Percentiles rank a stretch among this genome's conserved stretches.
These are phyloP conservation scores for Amanita subjunquillea DNA, from an alignment of 768 basidiomycete genomes.

Conservation along the genomic window DNA sequence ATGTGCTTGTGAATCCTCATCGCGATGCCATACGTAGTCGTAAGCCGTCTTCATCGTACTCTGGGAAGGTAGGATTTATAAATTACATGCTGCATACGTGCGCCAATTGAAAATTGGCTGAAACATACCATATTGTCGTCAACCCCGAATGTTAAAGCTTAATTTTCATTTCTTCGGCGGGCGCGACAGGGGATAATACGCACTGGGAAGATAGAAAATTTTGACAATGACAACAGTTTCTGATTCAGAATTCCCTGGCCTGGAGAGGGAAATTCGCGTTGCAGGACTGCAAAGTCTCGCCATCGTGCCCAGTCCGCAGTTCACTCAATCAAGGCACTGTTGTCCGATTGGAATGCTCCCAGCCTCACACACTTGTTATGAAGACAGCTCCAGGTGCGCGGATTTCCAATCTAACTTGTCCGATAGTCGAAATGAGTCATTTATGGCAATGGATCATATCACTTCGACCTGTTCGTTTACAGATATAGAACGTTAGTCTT, in stretches of 20 bases:
- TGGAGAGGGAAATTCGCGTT: background rate
- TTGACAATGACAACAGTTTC: background rate
- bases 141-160: background rate
- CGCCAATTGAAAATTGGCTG: background rate
- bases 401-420: too few relatives aligned
- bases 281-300: background rate
- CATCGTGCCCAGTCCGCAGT: background rate
- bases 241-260: background rate
- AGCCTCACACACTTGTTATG: too few relatives aligned
- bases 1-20: background rate
- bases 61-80: background rate
- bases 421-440: background rate
- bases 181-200: background rate
- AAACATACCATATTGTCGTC: background rate
- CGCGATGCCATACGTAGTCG: background rate
- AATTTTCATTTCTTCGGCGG: background rate
- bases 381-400: too few relatives aligned
- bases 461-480: too few relatives aligned
- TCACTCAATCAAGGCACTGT: background rate
- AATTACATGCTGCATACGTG: conserved; percentile 1
- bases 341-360: background rate
- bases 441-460: too few relatives aligned
- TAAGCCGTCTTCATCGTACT: background rate
- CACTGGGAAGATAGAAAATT: background rate
- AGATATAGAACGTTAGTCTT: too few relatives aligned